These are phyloP conservation scores for Trypanosoma theileri DNA, from an alignment of 208 protist species.

Conservation along the genomic window DNA sequence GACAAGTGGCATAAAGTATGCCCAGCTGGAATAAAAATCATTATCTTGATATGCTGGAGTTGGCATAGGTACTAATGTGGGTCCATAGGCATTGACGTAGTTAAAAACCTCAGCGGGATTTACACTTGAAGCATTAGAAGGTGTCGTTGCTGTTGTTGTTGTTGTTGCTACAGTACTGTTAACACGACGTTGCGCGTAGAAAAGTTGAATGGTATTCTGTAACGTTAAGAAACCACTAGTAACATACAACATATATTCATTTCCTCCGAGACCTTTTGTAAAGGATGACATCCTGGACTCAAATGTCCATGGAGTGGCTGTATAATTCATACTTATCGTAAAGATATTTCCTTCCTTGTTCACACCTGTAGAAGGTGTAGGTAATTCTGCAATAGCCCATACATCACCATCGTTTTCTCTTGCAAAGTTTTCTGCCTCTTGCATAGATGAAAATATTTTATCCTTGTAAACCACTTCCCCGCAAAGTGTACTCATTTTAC, in stretches of 20 bases:
- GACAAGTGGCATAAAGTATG: slow-evolving; percentile 79
- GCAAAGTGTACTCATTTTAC: slow-evolving; percentile 44
- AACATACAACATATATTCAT: slow-evolving; percentile 65
- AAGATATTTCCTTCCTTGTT: slow-evolving; percentile 27
- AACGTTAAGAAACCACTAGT: slow-evolving; percentile 82
- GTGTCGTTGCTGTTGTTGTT: slow-evolving; percentile 19
- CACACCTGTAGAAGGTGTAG: neutral
- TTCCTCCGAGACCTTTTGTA: slow-evolving; percentile 28
- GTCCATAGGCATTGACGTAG: slow-evolving; percentile 40
- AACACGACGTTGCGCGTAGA: slow-evolving; percentile 38
- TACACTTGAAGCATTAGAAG: slow-evolving; percentile 7
- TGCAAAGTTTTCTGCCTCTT: slow-evolving; percentile 54
- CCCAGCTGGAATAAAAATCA: slow-evolving; percentile 57
- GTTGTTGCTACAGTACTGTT: slow-evolving; percentile 10
- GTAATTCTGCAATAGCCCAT: slow-evolving; percentile 77
- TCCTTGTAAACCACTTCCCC: slow-evolving; percentile 43
- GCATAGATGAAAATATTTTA: slow-evolving; percentile 37
- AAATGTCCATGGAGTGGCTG: slow-evolving; percentile 68
- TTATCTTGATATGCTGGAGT: slow-evolving; percentile 42
- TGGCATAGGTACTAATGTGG: slow-evolving; percentile 59
- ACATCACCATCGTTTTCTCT: slow-evolving; percentile 46
- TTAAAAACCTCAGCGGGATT: slow-evolving; percentile 32
- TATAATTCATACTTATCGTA: slow-evolving; percentile 90
- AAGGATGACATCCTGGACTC: slow-evolving; percentile 30
- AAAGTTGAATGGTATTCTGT: slow-evolving; percentile 69